A percentile compares a stretch with the other conserved stretches of the same genome.
These are phyloP conservation scores for Populus hybrid DNA, from an alignment of 441 rosid genomes.

Conservation along the genomic window DNA sequence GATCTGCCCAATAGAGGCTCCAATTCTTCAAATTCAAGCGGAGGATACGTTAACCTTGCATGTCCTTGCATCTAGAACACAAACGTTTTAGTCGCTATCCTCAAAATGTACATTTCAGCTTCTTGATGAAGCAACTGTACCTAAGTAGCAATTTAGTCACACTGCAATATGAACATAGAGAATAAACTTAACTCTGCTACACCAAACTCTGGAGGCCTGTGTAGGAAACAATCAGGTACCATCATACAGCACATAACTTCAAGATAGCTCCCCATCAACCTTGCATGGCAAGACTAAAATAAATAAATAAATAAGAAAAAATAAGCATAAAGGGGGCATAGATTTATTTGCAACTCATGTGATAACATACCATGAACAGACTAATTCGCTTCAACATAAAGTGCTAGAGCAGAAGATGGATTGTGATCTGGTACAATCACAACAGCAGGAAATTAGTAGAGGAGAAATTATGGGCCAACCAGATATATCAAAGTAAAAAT, in stretches of 20 bases:
- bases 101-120: slow-evolving; percentile 14
- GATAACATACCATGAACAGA: slow-evolving; percentile 24
- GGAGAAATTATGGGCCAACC: background rate
- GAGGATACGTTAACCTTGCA: background rate
- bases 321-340: background rate
- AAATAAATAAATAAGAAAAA: background rate
- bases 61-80: too few relatives aligned
- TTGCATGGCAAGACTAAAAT: slow-evolving; percentile 20
- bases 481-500: background rate
- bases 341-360: background rate
- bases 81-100: background rate
- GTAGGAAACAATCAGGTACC: slow-evolving; percentile 1
- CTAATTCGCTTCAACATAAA: slow-evolving; percentile 36
- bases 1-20: background rate
- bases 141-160: slow-evolving; percentile 9
- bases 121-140: slow-evolving; percentile 13
- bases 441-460: slow-evolving; percentile 7
- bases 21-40: background rate
- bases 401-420: slow-evolving; percentile 42
- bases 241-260: background rate
- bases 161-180: slow-evolving; percentile 11
- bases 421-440: slow-evolving; percentile 36
- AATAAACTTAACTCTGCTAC: background rate
- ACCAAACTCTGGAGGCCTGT: slow-evolving; percentile 6
- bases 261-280: slow-evolving; percentile 19